phyloP scores from a whole-genome alignment of 108 stramenopile species.

The Bacterosira constricta region DNA sequence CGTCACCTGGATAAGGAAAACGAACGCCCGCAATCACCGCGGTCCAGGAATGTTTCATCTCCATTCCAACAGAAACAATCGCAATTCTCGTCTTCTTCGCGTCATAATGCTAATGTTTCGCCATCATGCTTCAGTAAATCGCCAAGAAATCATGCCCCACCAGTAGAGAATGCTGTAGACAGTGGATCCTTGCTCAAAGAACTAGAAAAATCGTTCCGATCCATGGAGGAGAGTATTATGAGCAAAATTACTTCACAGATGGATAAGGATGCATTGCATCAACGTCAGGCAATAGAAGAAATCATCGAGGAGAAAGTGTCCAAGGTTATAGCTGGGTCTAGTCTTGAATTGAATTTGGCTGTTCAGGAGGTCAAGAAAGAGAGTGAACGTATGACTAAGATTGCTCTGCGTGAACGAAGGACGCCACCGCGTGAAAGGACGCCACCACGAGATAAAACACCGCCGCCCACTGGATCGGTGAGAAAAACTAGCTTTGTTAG shows the following conservation, averaged over 20 bases:
- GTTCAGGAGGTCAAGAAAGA: slow-evolving; percentile 33
- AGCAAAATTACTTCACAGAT: slow-evolving; percentile 19
- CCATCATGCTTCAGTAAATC: background rate
- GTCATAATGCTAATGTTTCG: background rate
- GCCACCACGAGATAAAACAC: background rate
- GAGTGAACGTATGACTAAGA: slow-evolving; percentile 8
- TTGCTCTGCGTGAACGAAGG: background rate
- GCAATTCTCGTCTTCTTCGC: background rate
- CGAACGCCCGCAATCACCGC: background rate
- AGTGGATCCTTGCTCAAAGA: background rate
- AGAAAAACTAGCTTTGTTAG: background rate
- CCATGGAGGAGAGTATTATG: slow-evolving; percentile 32
- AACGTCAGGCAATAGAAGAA: slow-evolving; percentile 22
- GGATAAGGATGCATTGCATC: slow-evolving; percentile 8
- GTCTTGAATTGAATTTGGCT: slow-evolving; percentile 23
- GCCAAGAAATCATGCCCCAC: background rate
- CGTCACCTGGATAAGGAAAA: slow-evolving; percentile 1
- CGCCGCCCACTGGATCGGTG: background rate
- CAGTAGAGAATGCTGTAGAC: background rate
- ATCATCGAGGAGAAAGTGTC: slow-evolving; percentile 34
- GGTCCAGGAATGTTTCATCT: background rate
- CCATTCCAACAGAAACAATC: background rate
- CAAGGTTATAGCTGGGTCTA: slow-evolving; percentile 22
- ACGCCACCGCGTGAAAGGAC: background rate
- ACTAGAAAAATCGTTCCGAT: slow-evolving; percentile 11